Evolutionary conservation across 257 asterid genomes (phyloP).

Genomic region (Solanum virginianum): DNA sequence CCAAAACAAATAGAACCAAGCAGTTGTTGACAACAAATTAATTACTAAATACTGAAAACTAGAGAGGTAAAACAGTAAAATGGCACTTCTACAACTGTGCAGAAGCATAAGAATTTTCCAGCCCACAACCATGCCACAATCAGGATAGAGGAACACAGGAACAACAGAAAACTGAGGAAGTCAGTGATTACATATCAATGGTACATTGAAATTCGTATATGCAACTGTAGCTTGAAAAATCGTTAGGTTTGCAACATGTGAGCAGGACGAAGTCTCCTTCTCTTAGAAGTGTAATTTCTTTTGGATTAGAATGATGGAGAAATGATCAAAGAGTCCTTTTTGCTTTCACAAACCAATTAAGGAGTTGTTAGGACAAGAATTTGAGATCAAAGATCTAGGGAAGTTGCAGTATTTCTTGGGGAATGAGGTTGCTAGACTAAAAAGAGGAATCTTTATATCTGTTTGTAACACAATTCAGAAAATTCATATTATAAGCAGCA

Average conservation of each 20-base stretch:
- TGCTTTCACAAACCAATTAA: not conserved
- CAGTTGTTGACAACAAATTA: not conserved
- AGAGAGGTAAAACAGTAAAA: not conserved
- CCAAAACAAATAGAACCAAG: not conserved
- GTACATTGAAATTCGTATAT: not conserved
- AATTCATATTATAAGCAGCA: not conserved
- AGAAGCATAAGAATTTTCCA: not conserved
- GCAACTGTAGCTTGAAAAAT: not conserved
- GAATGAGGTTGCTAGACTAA: not conserved
- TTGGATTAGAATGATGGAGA: not conserved
- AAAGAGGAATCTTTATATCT: not conserved
- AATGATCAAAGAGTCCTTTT: not conserved
- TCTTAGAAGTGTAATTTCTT: not conserved
- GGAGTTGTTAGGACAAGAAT: not conserved
- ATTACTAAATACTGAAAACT: not conserved
- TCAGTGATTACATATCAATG: not conserved
- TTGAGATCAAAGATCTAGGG: not conserved
- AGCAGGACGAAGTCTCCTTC: not conserved
- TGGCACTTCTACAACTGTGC: not conserved
- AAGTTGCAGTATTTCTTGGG: not conserved
- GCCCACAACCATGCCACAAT: not conserved
- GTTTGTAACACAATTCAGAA: not conserved
- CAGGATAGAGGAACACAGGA: not conserved
- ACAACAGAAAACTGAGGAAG: not conserved
- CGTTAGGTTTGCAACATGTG: not conserved